Evolutionary conservation across 768 basidiomycete species (phyloP).

Genomic region (Leccinum barrowsii): DNA sequence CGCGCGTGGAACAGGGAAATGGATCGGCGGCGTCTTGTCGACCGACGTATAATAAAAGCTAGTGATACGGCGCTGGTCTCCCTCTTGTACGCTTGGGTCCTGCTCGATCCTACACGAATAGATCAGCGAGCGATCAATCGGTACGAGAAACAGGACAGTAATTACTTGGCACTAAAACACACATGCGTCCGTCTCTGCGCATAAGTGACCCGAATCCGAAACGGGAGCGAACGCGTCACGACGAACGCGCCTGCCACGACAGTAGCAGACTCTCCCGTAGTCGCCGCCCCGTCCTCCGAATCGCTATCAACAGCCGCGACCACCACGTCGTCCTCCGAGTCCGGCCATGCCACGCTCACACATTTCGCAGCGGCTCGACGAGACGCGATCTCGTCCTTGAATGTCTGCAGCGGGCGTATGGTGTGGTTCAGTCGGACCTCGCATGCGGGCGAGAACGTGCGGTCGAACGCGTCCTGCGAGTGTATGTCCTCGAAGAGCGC

Average conservation of each 20-base stretch:
- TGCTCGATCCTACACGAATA: slow-evolving; percentile 22
- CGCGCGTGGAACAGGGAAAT: slow-evolving; percentile 22
- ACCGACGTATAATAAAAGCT: slow-evolving; percentile 35
- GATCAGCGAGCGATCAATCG: not conserved
- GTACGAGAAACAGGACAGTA: no score
- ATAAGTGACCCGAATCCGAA: slow-evolving; percentile 38
- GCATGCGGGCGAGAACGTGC: slow-evolving; percentile 31
- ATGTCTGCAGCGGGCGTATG: slow-evolving; percentile 17
- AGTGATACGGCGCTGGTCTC: slow-evolving; percentile 28
- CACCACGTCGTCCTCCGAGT: slow-evolving; percentile 9
- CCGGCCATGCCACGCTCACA: slow-evolving; percentile 33
- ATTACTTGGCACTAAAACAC: slow-evolving; percentile 40
- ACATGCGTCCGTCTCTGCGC: slow-evolving; percentile 34
- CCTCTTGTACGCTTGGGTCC: slow-evolving; percentile 13
- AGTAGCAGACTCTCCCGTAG: slow-evolving; percentile 1
- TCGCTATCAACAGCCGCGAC: not conserved
- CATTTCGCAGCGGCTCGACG: slow-evolving; percentile 17
- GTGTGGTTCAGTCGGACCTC: slow-evolving; percentile 35
- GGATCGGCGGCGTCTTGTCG: slow-evolving; percentile 33
- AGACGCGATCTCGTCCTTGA: slow-evolving; percentile 27
- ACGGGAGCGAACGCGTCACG: slow-evolving; percentile 38
- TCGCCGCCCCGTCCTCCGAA: no score
- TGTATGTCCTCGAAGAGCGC: slow-evolving; percentile 23
- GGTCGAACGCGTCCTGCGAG: slow-evolving; percentile 23
- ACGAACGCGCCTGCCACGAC: slow-evolving; percentile 40